phyloP scores from a whole-genome alignment of 2,329 filamentous ascomycete genomes.

The Magnaporthiopsis incrustans region DNA sequence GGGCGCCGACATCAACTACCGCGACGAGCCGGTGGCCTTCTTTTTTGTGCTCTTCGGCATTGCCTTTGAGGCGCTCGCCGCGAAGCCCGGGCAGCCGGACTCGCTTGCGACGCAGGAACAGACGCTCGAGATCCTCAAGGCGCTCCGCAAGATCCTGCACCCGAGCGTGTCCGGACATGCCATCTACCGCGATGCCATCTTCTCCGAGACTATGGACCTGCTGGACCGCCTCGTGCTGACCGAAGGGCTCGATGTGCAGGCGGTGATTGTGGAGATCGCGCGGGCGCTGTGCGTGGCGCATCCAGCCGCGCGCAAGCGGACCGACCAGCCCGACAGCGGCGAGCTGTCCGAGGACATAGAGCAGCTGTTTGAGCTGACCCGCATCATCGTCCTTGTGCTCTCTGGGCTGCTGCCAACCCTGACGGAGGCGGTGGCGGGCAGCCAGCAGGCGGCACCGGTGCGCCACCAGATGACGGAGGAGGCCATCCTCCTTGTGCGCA shows the following conservation, averaged over 20 bases:
- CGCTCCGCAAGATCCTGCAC: conserved; percentile 88
- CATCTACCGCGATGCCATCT: conserved; percentile 92
- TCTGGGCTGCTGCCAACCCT: conserved; percentile 81
- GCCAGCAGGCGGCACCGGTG: conserved; percentile 23
- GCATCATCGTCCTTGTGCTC: conserved; percentile 90
- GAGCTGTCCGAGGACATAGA: conserved; percentile 95
- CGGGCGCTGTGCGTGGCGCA: conserved; percentile 84
- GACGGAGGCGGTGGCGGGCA: conserved; percentile 44
- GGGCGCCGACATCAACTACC: conserved; percentile 84
- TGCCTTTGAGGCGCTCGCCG: conserved; percentile 89
- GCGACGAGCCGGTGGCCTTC: conserved; percentile 95
- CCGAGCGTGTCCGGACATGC: conserved; percentile 93
- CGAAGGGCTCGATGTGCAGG: conserved; percentile 80
- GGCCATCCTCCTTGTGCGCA: conserved; percentile 69
- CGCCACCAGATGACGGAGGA: conserved; percentile 82
- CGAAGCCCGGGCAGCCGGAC: conserved; percentile 59
- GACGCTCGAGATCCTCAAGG: conserved; percentile 74
- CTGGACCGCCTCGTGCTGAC: conserved; percentile 88
- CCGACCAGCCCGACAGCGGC: conserved; percentile 38
- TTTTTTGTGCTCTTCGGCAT: conserved; percentile 98
- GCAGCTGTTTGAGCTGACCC: conserved; percentile 91
- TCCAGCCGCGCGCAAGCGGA: conserved; percentile 68
- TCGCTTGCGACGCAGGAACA: conserved; percentile 67
- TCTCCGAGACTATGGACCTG: conserved; percentile 94
- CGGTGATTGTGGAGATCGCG: conserved; percentile 89